These are phyloP conservation scores for Neckera pumila DNA, from an alignment of 225 moss, liverwort and hornwort species.

Conservation along the genomic window DNA sequence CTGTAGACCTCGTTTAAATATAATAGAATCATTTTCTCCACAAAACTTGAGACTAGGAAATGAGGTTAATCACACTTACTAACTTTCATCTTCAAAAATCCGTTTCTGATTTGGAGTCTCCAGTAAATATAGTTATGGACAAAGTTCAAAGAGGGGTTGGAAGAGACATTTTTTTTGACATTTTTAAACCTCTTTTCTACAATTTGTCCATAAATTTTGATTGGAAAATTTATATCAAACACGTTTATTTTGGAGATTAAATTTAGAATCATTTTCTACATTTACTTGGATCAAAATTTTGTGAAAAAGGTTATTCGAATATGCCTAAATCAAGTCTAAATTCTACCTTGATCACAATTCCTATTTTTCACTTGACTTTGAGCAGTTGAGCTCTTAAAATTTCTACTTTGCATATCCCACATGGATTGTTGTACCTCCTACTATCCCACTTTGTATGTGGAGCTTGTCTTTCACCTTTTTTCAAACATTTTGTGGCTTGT, in stretches of 20 bases:
- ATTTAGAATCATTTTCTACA: fast-evolving
- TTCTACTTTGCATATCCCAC: neutral
- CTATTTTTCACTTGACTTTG: no score
- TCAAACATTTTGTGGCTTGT: fast-evolving
- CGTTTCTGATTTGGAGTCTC: neutral
- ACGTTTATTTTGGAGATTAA: no score
- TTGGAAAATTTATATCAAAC: no score
- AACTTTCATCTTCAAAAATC: neutral
- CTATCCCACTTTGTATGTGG: neutral
- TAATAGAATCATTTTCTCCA: neutral
- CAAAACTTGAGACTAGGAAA: fast-evolving
- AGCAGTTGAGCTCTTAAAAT: neutral
- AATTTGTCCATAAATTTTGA: neutral
- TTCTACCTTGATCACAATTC: neutral
- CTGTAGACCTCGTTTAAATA: neutral
- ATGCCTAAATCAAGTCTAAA: neutral
- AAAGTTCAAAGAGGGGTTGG: neutral
- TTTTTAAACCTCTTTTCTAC: neutral
- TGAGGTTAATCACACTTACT: no score
- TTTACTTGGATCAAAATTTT: neutral
- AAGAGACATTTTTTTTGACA: neutral
- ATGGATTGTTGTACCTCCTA: neutral
- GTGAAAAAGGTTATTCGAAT: fast-evolving
- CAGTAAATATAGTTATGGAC: neutral
- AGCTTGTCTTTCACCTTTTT: fast-evolving